Percentiles rank a stretch among this genome's conserved stretches.
Evolutionary conservation across 2,329 filamentous ascomycete species (phyloP).

Genomic region (Cadophora malorum): DNA sequence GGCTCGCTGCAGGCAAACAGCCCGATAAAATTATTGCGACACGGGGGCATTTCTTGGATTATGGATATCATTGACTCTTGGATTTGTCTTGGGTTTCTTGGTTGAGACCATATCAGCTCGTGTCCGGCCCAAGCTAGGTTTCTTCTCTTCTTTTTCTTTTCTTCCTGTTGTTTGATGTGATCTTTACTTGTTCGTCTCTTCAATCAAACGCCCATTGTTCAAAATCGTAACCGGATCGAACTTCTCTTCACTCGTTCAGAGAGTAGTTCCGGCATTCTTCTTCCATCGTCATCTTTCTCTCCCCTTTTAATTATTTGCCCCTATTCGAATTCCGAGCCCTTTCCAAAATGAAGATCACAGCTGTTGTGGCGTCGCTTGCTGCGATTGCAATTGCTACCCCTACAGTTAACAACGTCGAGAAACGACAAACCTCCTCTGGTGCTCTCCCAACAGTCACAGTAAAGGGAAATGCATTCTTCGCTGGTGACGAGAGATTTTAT

Average conservation of each 20-base stretch:
- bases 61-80: not conserved
- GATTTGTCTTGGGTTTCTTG: conserved; percentile 13
- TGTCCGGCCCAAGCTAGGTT: conserved; percentile 1
- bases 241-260: conserved; percentile 25
- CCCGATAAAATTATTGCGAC: conserved; percentile 13
- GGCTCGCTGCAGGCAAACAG: not conserved
- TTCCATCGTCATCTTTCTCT: not conserved
- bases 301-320: conserved; percentile 4
- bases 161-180: conserved; percentile 4
- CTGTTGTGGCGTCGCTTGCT: conserved; percentile 36
- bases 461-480: conserved; percentile 45
- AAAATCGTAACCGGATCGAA: conserved; percentile 16
- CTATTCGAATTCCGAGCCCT: not conserved
- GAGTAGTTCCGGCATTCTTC: conserved; percentile 15
- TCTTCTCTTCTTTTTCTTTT: not conserved
- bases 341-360: conserved; percentile 39
- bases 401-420: conserved; percentile 24
- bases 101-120: conserved; percentile 4
- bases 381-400: conserved; percentile 31
- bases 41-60: conserved; percentile 7
- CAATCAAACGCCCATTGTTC: not conserved
- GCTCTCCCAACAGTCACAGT: conserved; percentile 35
- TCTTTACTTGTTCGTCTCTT: conserved; percentile 5
- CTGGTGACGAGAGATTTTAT: conserved; percentile 53
- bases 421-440: conserved; percentile 32